phyloP scores from a whole-genome alignment of 306 rosid species.

The Castanopsis chinensis region DNA sequence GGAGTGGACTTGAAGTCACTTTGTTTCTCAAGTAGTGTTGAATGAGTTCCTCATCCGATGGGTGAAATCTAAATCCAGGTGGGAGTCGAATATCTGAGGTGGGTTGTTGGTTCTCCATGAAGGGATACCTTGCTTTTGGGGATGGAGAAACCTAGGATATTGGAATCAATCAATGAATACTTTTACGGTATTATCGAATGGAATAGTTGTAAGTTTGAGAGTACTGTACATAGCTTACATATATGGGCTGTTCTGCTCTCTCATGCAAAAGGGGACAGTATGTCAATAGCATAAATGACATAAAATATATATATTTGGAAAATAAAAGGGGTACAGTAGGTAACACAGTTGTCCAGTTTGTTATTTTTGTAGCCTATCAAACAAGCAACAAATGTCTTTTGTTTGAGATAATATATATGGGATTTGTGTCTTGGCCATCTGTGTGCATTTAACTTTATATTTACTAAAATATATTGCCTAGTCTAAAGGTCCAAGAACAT shows the following conservation, averaged over 20 bases:
- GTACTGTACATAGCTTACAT: slow-evolving; percentile 49
- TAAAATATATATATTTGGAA: not conserved
- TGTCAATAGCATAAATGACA: too few relatives aligned
- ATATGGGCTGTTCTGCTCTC: slow-evolving; percentile 17
- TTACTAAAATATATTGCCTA: not conserved
- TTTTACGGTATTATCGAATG: slow-evolving; percentile 39
- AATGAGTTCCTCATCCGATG: slow-evolving; percentile 74
- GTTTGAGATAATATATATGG: not conserved
- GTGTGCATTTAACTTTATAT: not conserved
- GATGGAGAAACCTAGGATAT: slow-evolving; percentile 44
- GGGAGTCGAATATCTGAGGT: slow-evolving; percentile 56
- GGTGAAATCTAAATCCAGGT: slow-evolving; percentile 85
- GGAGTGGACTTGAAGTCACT: slow-evolving; percentile 58
- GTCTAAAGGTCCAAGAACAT: not conserved
- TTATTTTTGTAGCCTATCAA: slow-evolving; percentile 1
- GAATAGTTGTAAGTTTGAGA: slow-evolving; percentile 32
- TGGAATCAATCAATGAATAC: not conserved
- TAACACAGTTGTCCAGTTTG: slow-evolving; percentile 28
- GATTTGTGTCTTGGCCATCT: too few relatives aligned
- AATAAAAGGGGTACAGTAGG: slow-evolving; percentile 23
- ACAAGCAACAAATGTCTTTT: not conserved
- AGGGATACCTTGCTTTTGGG: slow-evolving; percentile 9
- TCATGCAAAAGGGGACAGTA: slow-evolving; percentile 44
- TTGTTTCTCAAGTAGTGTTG: slow-evolving; percentile 66
- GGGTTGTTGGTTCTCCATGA: slow-evolving; percentile 41